A percentile compares a stretch with the other conserved stretches of the same genome.
phyloP scores from a whole-genome alignment of 164 flowering plant genomes.

The Hamamelis virginiana region DNA sequence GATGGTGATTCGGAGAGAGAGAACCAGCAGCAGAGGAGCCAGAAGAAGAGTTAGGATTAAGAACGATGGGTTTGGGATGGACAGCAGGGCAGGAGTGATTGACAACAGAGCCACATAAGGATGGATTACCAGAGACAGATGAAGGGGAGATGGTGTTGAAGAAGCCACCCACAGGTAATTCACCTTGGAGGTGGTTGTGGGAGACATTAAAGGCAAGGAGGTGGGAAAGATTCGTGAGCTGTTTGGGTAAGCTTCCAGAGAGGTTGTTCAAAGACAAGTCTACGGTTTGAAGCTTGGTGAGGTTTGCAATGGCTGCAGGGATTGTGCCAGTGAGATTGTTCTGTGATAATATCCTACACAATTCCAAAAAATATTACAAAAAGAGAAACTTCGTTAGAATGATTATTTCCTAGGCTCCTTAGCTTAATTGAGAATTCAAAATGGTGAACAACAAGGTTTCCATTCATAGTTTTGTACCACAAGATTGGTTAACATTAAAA shows the following conservation, averaged over 20 bases:
- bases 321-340: slow-evolving; percentile 77
- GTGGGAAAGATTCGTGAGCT: slow-evolving; percentile 70
- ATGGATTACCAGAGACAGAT: slow-evolving; percentile 69
- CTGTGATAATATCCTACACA: slow-evolving; percentile 54
- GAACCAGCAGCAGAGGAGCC: slow-evolving; percentile 25
- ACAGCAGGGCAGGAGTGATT: slow-evolving; percentile 70
- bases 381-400: not conserved
- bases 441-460: not conserved
- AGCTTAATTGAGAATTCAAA: not conserved
- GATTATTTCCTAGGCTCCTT: not conserved
- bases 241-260: slow-evolving; percentile 72
- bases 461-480: not conserved
- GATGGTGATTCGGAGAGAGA: slow-evolving; percentile 39
- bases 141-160: slow-evolving; percentile 74
- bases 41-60: slow-evolving; percentile 74
- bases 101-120: slow-evolving; percentile 74
- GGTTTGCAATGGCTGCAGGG: slow-evolving; percentile 59
- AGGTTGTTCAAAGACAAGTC: slow-evolving; percentile 71
- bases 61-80: slow-evolving; percentile 91
- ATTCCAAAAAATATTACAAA: slow-evolving; percentile 7
- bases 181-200: slow-evolving; percentile 74
- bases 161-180: slow-evolving; percentile 78
- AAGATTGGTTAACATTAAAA: not conserved
- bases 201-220: slow-evolving; percentile 68
- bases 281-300: slow-evolving; percentile 55